Evolutionary conservation across 805 yeast species (phyloP), one percentile per base, ranked within the genome.

Genomic region (Diddensiella caesifluorescens): DNA sequence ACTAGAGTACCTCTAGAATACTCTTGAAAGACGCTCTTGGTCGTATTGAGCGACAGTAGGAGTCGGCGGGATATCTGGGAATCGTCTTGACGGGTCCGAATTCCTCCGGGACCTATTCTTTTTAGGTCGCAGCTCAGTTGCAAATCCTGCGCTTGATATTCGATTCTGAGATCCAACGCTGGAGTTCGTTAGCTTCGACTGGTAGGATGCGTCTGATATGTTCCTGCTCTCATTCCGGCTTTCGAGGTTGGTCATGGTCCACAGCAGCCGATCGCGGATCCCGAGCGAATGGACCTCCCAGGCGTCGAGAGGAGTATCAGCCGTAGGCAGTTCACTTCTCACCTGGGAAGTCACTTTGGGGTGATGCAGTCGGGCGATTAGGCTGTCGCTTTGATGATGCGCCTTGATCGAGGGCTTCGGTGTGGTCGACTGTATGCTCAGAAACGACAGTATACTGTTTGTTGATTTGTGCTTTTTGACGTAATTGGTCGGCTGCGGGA

Each of bases 251-350:
- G 42, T n/a, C 39, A 45, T 22, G n/a, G 50, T 23, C 52, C 52
- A 48, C 12, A 27, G 23, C 3, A 39, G 12, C 2, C 47, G 34
- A 9, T 48, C 51, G 15, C 30, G 30, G n/a, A 38, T 32, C 10
- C 45, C 49, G 18, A 43, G 12, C 26, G 46, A 39, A 26, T 44
- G 44, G 26, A 48, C 42, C 18, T 48, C 52, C 52, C 52, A 48
- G n/a, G 41, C 35, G 34, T 48, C 51, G 26, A 48, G 42, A 4
- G 39, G 48, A 23, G 38, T 16, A n/a, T 22, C 15, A 18, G 23
- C 34, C 15, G 15, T 9, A 29, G 32, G 32, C 27, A 23, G 7
- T 7, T 23, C 27, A 23, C 12, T 23, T 23, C 27, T 9, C n/a
- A 20, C 25, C 9, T 39, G 43, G 4, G 31, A 15, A 18, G 39